These are phyloP conservation scores for Hemisphaericaspora nanyangensis DNA, from an alignment of 805 yeast species.

Conservation along the genomic window DNA sequence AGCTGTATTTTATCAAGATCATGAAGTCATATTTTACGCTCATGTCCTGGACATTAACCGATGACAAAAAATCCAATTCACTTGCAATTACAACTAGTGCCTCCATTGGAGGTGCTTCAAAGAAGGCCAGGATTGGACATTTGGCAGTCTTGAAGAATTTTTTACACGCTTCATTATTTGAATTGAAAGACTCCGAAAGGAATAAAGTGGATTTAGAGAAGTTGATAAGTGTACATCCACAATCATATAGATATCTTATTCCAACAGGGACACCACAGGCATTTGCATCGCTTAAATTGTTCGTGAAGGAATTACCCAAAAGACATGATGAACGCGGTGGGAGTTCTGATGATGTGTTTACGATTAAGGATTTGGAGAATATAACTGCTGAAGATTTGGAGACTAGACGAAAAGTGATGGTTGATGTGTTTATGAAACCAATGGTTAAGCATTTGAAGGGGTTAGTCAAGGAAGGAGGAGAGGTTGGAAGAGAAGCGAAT, in stretches of 20 bases:
- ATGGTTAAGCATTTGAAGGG: conserved; percentile 48
- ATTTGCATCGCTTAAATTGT: conserved; percentile 59
- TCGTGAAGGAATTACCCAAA: conserved; percentile 33
- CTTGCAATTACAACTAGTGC: conserved; percentile 30
- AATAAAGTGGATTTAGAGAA: conserved; percentile 13
- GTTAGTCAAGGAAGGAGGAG: conserved; percentile 68
- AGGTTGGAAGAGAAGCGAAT: conserved; percentile 51
- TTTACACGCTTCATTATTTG: conserved; percentile 41
- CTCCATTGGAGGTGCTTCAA: conserved; percentile 28
- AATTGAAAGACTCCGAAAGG: conserved; percentile 13
- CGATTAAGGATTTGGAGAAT: conserved; percentile 36
- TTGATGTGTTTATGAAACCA: conserved; percentile 49
- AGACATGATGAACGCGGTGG: background rate
- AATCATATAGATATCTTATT: conserved; percentile 49
- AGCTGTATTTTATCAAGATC: conserved; percentile 66
- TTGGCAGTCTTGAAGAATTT: conserved; percentile 41
- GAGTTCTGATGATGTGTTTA: conserved; percentile 20
- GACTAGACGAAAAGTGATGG: conserved; percentile 51
- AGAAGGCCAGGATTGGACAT: conserved; percentile 39
- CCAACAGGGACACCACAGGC: conserved; percentile 56
- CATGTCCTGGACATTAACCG: conserved; percentile 65
- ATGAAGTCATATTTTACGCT: conserved; percentile 64
- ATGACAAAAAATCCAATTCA: conserved; percentile 32
- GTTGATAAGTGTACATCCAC: conserved; percentile 36
- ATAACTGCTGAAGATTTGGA: conserved; percentile 58